Percentiles rank a stretch among this genome's conserved stretches.
These are phyloP conservation scores for Hygrocybe coccinea DNA, from an alignment of 768 basidiomycete genomes.

Conservation along the genomic window DNA sequence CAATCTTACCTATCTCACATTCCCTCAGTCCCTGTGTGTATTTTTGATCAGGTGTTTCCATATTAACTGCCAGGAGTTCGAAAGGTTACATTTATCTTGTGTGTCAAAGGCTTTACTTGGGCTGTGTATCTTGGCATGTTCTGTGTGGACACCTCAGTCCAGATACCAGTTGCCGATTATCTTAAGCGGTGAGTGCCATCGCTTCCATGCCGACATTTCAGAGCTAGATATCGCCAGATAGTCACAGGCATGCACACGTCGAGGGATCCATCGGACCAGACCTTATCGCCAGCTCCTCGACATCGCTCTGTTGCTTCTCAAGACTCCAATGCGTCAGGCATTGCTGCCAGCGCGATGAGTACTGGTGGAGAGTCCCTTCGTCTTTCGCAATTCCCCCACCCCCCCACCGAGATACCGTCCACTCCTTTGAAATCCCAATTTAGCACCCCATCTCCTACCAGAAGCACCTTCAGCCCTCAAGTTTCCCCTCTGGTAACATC, in stretches of 20 bases:
- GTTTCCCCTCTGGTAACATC: conserved; percentile 20
- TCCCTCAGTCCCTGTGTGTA: too few species aligned
- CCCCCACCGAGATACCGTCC: conserved; percentile 44
- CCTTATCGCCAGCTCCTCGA: conserved; percentile 13
- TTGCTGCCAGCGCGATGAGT: conserved; percentile 55
- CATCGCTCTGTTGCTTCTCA: conserved; percentile 40
- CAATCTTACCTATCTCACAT: not conserved
- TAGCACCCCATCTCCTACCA: conserved; percentile 21
- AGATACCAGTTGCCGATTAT: too few species aligned
- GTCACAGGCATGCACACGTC: conserved; percentile 12
- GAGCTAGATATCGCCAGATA: not conserved
- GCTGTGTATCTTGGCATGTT: too few species aligned
- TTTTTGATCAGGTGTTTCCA: too few species aligned
- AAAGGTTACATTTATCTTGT: too few species aligned
- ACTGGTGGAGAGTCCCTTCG: conserved; percentile 34
- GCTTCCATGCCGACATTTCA: too few species aligned
- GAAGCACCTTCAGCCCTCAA: conserved; percentile 23
- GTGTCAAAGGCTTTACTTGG: too few species aligned
- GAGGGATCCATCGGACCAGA: conserved; percentile 10
- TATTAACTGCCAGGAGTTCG: too few species aligned
- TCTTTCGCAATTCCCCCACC: conserved; percentile 50
- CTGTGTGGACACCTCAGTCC: too few species aligned
- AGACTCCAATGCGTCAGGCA: conserved; percentile 50
- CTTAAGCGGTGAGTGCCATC: too few species aligned
- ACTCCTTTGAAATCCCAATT: conserved; percentile 37